Base-by-base conservation (phyloP, 768 basidiomycete species). In the Candolleomyces eurysporus region DNA sequence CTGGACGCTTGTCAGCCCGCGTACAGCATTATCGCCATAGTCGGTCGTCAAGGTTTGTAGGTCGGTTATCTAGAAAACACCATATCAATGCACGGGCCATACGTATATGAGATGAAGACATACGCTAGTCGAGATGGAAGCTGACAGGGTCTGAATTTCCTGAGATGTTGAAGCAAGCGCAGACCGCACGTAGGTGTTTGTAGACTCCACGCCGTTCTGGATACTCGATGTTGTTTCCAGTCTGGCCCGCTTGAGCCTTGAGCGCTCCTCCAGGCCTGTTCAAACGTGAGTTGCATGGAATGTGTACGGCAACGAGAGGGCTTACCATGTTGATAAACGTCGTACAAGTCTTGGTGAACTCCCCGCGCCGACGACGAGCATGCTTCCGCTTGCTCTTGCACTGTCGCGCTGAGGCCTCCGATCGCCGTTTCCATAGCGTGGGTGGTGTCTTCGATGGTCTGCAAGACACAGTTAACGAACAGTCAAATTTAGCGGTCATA, bases 181-280 rank as follows among this genome's bases (percentile, higher is more conserved):
- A 36, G 53, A 36, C 32, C 50, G 54, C 10, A 57, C 30, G 39
- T n/a, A 64, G 49, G 31, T 54, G 52, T 49, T 78, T 78, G 66
- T 84, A 36, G 79, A 76, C 63, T 86, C 81, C 39, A 84, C 67
- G 36, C 85, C 81, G 5, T 76, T 71, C 32, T 73, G 74, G 67
- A 90, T 73, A 3, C 75, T 69, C 46, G 78, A 75, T 19, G 83
- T 86, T 10, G 81, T 79, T 56, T 91, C 89, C 2, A 87, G 67
- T 48, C 91, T 83, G 43, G 86, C 86, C 52, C 87, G 82, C 68
- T 94, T 94, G 16, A 85, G 81, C 58, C 83, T 79, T 48, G 75
- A 73, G 66, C 89, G 75, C 62, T 84, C 79, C 62, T 91, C 85
- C 63, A 90, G 80, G 36, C 84, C 90, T 87, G 63, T 42, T 36